These are phyloP conservation scores for Insectozyma bohioensis DNA, from an alignment of 1,139 yeast species.

Conservation along the genomic window DNA sequence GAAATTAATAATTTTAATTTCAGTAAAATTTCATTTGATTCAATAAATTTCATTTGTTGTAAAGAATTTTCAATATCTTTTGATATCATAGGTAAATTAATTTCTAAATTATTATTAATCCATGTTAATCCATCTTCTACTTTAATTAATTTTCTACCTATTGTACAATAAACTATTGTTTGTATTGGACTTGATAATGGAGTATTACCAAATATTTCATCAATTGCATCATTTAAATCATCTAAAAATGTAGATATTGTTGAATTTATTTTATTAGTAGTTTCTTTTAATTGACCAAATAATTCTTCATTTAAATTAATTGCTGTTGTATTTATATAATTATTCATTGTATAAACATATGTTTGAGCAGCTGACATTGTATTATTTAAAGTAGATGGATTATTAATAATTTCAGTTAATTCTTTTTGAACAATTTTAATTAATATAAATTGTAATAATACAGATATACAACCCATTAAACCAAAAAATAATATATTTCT, in stretches of 20 bases:
- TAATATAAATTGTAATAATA: slow-evolving; percentile 48
- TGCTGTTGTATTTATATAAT: slow-evolving; percentile 30
- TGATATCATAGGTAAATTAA: slow-evolving; percentile 50
- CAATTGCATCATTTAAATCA: slow-evolving; percentile 28
- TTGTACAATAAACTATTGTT: slow-evolving; percentile 71
- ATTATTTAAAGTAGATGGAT: slow-evolving; percentile 1
- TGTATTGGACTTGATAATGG: slow-evolving; percentile 63
- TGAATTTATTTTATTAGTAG: slow-evolving; percentile 46
- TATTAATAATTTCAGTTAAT: slow-evolving; percentile 4
- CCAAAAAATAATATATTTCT: slow-evolving; percentile 45
- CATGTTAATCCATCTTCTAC: slow-evolving; percentile 75
- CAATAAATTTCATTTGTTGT: slow-evolving; percentile 10
- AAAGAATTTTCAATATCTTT: slow-evolving; percentile 9
- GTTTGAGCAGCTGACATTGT: slow-evolving; percentile 6
- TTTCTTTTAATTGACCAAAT: slow-evolving; percentile 62
- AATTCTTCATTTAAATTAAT: slow-evolving; percentile 55
- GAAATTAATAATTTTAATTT: slow-evolving; percentile 22
- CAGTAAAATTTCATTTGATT: slow-evolving; percentile 6
- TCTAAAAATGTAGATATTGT: slow-evolving; percentile 46
- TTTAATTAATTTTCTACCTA: slow-evolving; percentile 67
- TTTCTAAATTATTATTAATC: slow-evolving; percentile 64
- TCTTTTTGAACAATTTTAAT: slow-evolving; percentile 17
- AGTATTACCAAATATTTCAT: slow-evolving; percentile 61
- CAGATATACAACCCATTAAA: slow-evolving; percentile 46
- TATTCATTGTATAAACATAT: slow-evolving; percentile 24